Evolutionary conservation across 768 basidiomycete species (phyloP).

Genomic region (Boletus subparvulus): DNA sequence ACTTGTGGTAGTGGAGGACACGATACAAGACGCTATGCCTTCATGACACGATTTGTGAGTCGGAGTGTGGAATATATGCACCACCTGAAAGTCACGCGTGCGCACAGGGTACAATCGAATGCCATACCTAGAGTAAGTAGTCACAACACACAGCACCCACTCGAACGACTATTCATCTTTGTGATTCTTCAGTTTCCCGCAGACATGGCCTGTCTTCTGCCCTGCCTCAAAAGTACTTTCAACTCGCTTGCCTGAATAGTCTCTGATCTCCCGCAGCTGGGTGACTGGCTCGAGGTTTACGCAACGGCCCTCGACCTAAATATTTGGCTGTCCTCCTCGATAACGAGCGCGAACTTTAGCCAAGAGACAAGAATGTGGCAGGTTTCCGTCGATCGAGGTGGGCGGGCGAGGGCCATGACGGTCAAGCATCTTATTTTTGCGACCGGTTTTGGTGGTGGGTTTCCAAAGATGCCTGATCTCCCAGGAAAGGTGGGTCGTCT

Average conservation of each 20-base stretch:
- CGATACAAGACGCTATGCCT: conserved; percentile 57
- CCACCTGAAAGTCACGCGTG: background rate
- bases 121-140: conserved; percentile 52
- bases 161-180: background rate
- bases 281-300: conserved; percentile 64
- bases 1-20: conserved; percentile 43
- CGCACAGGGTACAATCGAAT: conserved; percentile 49
- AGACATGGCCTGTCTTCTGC: conserved; percentile 51
- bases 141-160: background rate
- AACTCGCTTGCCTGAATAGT: background rate
- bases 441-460: conserved; percentile 50
- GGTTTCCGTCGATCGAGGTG: conserved; percentile 36
- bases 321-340: conserved; percentile 53
- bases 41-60: conserved; percentile 51
- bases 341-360: conserved; percentile 36
- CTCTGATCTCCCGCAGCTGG: conserved; percentile 40
- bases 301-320: conserved; percentile 57
- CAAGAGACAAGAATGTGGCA: conserved; percentile 41
- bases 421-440: conserved; percentile 57
- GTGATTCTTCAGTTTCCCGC: conserved; percentile 43
- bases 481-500: conserved; percentile 39
- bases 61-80: conserved; percentile 6
- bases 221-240: conserved; percentile 48
- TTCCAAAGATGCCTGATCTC: conserved; percentile 45
- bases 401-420: conserved; percentile 32